phyloP scores from a whole-genome alignment of 495 filamentous ascomycete genomes.

The Staphylotrichum tortipilum region DNA sequence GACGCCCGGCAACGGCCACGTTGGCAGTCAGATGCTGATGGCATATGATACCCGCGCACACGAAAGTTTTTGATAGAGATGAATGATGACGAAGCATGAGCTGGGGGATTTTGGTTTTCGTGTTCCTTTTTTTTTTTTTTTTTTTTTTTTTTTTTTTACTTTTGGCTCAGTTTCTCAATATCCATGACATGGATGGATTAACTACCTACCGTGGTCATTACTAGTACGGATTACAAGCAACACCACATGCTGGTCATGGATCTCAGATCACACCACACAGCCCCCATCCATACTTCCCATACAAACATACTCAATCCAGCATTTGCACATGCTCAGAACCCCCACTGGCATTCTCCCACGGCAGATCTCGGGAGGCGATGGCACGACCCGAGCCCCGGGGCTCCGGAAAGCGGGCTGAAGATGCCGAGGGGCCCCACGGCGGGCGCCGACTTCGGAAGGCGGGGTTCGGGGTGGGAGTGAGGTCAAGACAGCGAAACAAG shows the following conservation, averaged over 20 bases:
- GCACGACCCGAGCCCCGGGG: neutral
- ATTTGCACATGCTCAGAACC: too few relatives aligned
- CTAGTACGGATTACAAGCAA: too few relatives aligned
- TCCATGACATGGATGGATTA: too few relatives aligned
- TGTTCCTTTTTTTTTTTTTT: neutral
- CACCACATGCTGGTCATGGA: too few relatives aligned
- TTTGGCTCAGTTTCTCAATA: too few relatives aligned
- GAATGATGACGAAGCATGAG: conserved; percentile 5
- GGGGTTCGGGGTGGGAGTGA: conserved; percentile 12
- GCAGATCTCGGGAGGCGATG: conserved; percentile 4
- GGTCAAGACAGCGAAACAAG: conserved; percentile 12
- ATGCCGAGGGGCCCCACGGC: neutral
- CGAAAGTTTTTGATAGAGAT: neutral
- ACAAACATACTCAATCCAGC: too few relatives aligned
- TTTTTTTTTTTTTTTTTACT: neutral
- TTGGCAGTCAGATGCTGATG: neutral
- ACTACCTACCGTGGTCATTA: too few relatives aligned
- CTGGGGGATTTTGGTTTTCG: neutral
- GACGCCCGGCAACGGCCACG: neutral
- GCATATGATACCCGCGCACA: conserved; percentile 5
- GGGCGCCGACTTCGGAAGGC: conserved; percentile 28
- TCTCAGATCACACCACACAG: too few relatives aligned
- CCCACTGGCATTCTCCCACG: too few relatives aligned
- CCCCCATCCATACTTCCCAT: too few relatives aligned
- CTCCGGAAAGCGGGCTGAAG: conserved; percentile 1